Conservation (phyloP, 2,329 filamentous ascomycete species). For the Pseudocercospora vitis region DNA sequence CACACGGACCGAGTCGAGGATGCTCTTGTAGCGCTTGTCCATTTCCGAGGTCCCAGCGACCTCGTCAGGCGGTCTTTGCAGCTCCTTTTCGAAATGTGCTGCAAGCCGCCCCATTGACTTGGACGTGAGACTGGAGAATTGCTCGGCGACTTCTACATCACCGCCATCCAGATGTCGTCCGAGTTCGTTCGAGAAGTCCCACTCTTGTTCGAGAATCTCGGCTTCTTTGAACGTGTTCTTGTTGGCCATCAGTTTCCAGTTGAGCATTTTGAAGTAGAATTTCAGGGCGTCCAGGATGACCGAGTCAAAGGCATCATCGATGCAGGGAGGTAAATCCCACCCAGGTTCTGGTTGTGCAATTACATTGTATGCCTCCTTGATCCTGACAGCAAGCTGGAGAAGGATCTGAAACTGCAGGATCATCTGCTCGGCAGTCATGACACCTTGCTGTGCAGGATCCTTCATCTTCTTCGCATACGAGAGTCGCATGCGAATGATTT, state of each 20-base stretch:
- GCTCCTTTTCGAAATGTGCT: conserved; percentile 85
- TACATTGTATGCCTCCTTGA: conserved; percentile 82
- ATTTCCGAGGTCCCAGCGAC: conserved; percentile 70
- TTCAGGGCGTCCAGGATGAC: conserved; percentile 90
- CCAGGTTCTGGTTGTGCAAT: conserved; percentile 85
- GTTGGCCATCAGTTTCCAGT: conserved; percentile 95
- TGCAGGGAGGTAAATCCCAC: conserved; percentile 93
- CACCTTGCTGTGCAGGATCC: conserved; percentile 85
- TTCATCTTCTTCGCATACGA: conserved; percentile 94
- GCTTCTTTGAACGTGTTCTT: conserved; percentile 99
- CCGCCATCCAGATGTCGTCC: conserved; percentile 88
- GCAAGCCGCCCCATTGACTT: conserved; percentile 88
- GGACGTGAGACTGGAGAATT: conserved; percentile 90
- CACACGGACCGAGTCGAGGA: conserved; percentile 91
- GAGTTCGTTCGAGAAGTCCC: conserved; percentile 94
- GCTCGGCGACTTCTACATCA: conserved; percentile 94
- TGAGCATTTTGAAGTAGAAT: conserved; percentile 98
- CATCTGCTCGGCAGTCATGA: conserved; percentile 96
- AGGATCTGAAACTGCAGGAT: conserved; percentile 94
- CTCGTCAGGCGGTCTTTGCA: conserved; percentile 81
- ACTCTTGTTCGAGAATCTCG: conserved; percentile 94
- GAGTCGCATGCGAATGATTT: conserved; percentile 89
- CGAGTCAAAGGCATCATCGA: conserved; percentile 92
- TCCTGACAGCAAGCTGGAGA: conserved; percentile 84
- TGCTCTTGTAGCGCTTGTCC: conserved; percentile 95